A percentile compares a stretch with the other conserved stretches of the same genome.
These are phyloP conservation scores for Tricholoma terreum DNA, from an alignment of 768 basidiomycete species.

Conservation along the genomic window DNA sequence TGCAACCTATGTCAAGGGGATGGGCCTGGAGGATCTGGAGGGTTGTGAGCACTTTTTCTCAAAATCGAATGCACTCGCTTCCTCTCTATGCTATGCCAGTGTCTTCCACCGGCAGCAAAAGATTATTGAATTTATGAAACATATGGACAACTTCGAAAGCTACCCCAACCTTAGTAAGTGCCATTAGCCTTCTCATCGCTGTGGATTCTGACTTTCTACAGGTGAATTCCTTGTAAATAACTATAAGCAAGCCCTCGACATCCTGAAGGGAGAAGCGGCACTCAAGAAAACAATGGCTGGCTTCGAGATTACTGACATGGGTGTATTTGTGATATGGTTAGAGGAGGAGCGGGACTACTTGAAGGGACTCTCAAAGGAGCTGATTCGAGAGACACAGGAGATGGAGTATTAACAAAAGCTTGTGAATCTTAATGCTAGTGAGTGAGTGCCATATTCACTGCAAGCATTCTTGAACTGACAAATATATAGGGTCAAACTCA, in stretches of 20 bases:
- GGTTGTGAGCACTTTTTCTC: slow-evolving; percentile 25
- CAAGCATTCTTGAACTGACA: background rate
- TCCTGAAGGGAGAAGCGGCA: background rate
- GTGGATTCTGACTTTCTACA: background rate
- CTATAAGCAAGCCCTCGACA: too few relatives aligned
- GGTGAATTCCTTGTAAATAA: background rate
- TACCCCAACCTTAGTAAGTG: slow-evolving; percentile 3
- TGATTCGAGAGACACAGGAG: background rate
- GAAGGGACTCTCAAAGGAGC: background rate
- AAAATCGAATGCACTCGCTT: slow-evolving; percentile 25
- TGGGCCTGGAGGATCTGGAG: too few relatives aligned
- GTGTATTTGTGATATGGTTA: background rate
- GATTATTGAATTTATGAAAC: too few relatives aligned
- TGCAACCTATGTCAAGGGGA: too few relatives aligned
- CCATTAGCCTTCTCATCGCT: background rate
- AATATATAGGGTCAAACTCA: background rate
- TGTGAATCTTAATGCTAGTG: background rate
- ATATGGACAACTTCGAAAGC: slow-evolving; percentile 15
- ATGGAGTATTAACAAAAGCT: too few relatives aligned
- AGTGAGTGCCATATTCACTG: background rate
- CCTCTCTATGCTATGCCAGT: slow-evolving; percentile 10
- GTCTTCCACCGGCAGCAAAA: slow-evolving; percentile 19
- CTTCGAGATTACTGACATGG: background rate
- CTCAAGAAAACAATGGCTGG: background rate
- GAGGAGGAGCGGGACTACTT: background rate